Conservation (phyloP, 306 rosid species). For the Lotus japonicus region DNA sequence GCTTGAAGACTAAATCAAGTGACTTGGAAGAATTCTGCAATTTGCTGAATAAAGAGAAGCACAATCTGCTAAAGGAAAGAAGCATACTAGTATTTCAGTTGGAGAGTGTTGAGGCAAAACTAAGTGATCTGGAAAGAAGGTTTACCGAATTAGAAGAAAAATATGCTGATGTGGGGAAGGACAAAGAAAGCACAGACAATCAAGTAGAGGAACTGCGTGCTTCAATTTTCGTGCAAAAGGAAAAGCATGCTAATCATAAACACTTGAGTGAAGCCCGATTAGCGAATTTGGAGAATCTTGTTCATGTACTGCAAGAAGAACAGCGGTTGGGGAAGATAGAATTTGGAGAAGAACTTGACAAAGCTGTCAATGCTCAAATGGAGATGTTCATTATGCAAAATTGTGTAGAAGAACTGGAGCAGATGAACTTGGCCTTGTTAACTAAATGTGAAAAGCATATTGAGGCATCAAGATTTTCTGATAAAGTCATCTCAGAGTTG, state of each 20-base stretch:
- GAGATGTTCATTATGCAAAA: conserved; percentile 85
- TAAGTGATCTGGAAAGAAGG: conserved; percentile 57
- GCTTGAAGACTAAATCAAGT: conserved; percentile 55
- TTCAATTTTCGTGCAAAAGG: conserved; percentile 54
- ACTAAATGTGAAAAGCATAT: conserved; percentile 63
- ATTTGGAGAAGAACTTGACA: conserved; percentile 76
- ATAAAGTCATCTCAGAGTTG: conserved; percentile 67
- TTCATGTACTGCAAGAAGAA: conserved; percentile 56
- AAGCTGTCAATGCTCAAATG: conserved; percentile 71
- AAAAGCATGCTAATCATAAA: conserved; percentile 50
- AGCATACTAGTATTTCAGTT: conserved; percentile 51
- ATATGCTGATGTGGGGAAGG: conserved; percentile 56
- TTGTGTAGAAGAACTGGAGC: conserved; percentile 83
- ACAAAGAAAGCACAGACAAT: conserved; percentile 44
- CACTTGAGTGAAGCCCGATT: conserved; percentile 57
- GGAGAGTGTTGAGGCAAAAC: conserved; percentile 56
- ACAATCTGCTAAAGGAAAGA: conserved; percentile 68
- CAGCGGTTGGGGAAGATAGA: conserved; percentile 56
- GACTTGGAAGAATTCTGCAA: conserved; percentile 69
- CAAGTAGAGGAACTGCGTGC: conserved; percentile 61
- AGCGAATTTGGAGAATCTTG: conserved; percentile 50
- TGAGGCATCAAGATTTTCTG: conserved; percentile 60
- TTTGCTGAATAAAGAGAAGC: conserved; percentile 63
- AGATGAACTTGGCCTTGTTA: conserved; percentile 49
- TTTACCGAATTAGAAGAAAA: conserved; percentile 62